Base-by-base conservation (phyloP, 2,329 filamentous ascomycete species). In the Helicocarpus griseus region DNA sequence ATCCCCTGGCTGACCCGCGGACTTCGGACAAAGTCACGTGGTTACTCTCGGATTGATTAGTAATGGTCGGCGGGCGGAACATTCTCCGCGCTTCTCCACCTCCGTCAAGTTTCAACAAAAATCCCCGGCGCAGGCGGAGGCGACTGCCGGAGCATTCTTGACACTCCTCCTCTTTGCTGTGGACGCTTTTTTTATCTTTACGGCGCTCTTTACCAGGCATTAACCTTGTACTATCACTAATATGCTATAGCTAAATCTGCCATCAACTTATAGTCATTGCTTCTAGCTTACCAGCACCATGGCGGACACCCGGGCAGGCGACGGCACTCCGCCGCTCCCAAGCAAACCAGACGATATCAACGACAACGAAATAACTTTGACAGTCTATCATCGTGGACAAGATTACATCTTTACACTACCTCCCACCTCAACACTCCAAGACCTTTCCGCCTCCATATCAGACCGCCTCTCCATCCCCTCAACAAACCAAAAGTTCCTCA, bases 311-410 rank as follows among this genome's bases (percentile, higher is more conserved):
- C 29, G n/a, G n/a, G 29, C 5, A 17, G 21, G n/a, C 28, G 28
- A 24, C 2, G 21, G 19, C 21, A 36, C 44, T 24, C 44, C 17
- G 4, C 13, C 44, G 7, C 31, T 17, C 29, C 19, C 28, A 14
- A 26, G 13, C 17, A 33, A 24, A 46, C 36, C 43, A 21, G 40
- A 52, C 5, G 21, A 28, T 43, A 14, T 9, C 40, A 21, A 36
- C 2, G 44, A 47, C 11, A 26, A 47, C 24, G 21, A 17, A 22
- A 36, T 76, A 52, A 60, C 63, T 33, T 62, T 83, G 36, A 77
- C 71, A 14, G 63, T 83, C 53, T 73, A 75, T 55, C 75, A 82
- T 58, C 78, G 81, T 62, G 74, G 75, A 60, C 73, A 73, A 47
- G 66, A 72, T 1, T 67, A 80, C 56, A 65, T 67, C 17, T 62